Percentiles rank a stretch among this genome's conserved stretches.
Conservation (phyloP, 2,329 filamentous ascomycete genomes). For the Paraconiothyrium brasiliense region DNA sequence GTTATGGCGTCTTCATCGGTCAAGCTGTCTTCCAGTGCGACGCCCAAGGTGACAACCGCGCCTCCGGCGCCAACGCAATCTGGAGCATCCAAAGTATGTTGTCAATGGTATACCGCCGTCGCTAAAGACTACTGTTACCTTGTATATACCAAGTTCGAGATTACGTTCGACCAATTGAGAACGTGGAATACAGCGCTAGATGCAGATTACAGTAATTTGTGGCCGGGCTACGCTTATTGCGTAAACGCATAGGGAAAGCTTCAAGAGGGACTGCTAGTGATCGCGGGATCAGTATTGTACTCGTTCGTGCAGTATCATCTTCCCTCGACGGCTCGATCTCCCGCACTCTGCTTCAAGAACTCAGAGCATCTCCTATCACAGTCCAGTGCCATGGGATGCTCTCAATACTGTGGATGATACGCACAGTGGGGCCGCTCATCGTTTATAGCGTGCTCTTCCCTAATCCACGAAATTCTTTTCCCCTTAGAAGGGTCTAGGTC, state of each 20-base stretch:
- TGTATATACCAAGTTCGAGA: constrained; percentile 10
- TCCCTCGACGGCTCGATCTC: not conserved
- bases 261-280: not conserved
- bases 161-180: constrained; percentile 11
- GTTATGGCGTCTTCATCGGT: constrained; percentile 1
- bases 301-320: constrained; percentile 1
- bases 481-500: not conserved
- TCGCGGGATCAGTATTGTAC: not conserved
- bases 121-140: constrained; percentile 2
- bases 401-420: constrained; percentile 1
- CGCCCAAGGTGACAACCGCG: constrained; percentile 7
- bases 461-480: constrained; percentile 1
- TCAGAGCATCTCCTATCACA: not conserved
- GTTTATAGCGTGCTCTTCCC: not conserved
- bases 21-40: constrained; percentile 14
- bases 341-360: not conserved
- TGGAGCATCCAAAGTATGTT: constrained; percentile 10
- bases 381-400: not conserved
- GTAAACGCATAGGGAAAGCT: constrained; percentile 10
- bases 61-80: constrained; percentile 13
- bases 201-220: constrained; percentile 7
- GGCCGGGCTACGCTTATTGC: constrained; percentile 11
- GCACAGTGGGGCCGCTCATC: not conserved
- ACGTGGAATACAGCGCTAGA: constrained; percentile 2
- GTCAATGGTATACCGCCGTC: constrained; percentile 9